Base-by-base conservation (phyloP, 257 asterid species). In the Coffea canephora region DNA sequence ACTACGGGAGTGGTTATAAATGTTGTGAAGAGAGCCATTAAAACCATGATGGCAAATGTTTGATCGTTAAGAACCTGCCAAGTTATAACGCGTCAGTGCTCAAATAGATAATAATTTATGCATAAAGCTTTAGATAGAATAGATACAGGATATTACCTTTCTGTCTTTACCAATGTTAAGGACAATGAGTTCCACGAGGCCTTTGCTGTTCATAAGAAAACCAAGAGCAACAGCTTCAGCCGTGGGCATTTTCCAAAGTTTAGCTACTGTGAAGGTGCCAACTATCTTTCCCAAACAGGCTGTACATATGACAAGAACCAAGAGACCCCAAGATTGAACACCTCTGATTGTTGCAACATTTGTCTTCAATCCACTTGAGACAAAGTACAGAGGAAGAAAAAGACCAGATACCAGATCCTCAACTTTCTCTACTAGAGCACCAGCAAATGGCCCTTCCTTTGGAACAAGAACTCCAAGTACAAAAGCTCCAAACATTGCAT, bases 371-470 rank as follows among this genome's bases (percentile, higher is more conserved):
- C 98, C 98, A 49, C 97, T 94, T 2, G 96, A 94, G 8, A 94
- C 98, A 31, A 94, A 94, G 87, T 88, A 94, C 49, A 94, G 39
- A 9, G 97, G 98, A 46, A 94, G 93, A 70, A 94, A 91, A 55
- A 94, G 78, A 19, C 98, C 95, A 0, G 98, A 89, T 0, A 92
- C 97, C 18, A 94, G 90, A 84, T 94, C 98, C 88, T 94, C 97
- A 0, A 93, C 97, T 71, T 89, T 93, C 77, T 92, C 98, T 48
- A 94, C 95, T 0, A 94, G 87, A 0, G 95, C 97, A 54, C 95
- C 92, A 0, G 97, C 91, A 39, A 91, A 90, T 1, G 95, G 86
- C 45, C 98, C 97, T 36, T 94, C 98, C 73, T 94, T 94, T 0
- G 98, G 97, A 49, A 94, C 88, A 31, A 94, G 92, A 74, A 94